These are phyloP conservation scores for Apiosordaria backusii DNA, from an alignment of 495 filamentous ascomycete species.

Conservation along the genomic window DNA sequence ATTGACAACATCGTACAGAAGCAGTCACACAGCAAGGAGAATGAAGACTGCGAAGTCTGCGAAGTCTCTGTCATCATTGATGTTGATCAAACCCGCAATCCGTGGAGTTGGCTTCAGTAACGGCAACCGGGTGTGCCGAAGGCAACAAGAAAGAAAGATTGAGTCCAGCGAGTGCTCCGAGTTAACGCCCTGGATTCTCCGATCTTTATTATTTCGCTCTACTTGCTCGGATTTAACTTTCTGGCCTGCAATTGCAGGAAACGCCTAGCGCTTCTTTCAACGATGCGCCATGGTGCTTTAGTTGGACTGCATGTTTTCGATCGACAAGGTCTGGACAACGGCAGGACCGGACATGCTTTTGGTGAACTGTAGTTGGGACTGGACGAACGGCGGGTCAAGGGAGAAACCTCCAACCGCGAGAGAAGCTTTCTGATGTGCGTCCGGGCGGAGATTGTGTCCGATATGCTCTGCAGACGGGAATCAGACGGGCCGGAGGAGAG, in stretches of 20 bases:
- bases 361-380: not conserved
- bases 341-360: not conserved
- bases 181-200: not conserved
- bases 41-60: not conserved
- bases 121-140: not conserved
- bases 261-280: not conserved
- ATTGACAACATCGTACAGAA: not conserved
- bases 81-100: not conserved
- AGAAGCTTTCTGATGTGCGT: not conserved
- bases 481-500: not conserved
- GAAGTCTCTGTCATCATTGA: not conserved
- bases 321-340: slow-evolving; percentile 17
- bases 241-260: not conserved
- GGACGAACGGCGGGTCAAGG: too few species aligned
- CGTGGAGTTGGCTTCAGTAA: not conserved
- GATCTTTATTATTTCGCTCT: not conserved
- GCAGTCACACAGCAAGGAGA: not conserved
- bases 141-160: not conserved
- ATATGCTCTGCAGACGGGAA: not conserved
- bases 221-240: not conserved
- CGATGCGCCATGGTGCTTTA: too few species aligned
- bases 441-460: not conserved
- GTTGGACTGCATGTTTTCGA: not conserved
- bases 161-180: not conserved
- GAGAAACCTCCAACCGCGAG: too few species aligned